These are phyloP conservation scores for Waltiozyma solani DNA, from an alignment of 1,139 yeast species.

Conservation along the genomic window DNA sequence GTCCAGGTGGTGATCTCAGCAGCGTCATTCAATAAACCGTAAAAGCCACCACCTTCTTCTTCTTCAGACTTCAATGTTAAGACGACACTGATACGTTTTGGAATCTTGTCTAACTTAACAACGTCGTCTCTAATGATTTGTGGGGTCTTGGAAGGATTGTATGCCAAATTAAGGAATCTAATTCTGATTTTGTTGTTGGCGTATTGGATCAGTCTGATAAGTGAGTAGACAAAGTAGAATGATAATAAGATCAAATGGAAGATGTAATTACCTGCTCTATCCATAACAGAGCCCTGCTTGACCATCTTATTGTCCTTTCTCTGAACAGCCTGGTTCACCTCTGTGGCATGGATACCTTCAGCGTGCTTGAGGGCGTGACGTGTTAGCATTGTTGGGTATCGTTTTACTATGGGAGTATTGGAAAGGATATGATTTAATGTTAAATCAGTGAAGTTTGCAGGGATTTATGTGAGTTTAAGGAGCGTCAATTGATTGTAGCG, in stretches of 20 bases:
- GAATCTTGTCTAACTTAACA: conserved; percentile 59
- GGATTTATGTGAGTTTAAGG: no score
- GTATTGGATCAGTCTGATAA: conserved; percentile 42
- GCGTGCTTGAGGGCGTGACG: no score
- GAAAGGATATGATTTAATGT: not conserved
- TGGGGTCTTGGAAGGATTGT: conserved; percentile 79
- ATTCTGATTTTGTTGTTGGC: conserved; percentile 46
- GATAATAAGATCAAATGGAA: conserved; percentile 27
- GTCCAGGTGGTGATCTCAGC: conserved; percentile 85
- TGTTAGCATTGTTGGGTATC: no score
- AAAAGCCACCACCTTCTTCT: conserved; percentile 82
- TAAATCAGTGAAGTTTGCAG: not conserved
- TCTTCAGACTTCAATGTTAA: conserved; percentile 62
- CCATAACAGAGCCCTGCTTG: not conserved
- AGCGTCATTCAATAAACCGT: conserved; percentile 67
- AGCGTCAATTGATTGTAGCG: no score
- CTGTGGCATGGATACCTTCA: not conserved
- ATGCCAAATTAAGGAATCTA: conserved; percentile 51
- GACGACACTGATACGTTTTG: conserved; percentile 65
- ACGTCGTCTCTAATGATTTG: conserved; percentile 83
- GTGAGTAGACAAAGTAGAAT: conserved; percentile 45
- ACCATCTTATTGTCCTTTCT: not conserved
- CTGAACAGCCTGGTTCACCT: not conserved
- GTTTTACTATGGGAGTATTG: no score
- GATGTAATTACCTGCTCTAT: conserved; percentile 6